Percentiles rank a stretch among this genome's conserved stretches.
phyloP scores from a whole-genome alignment of 106 monocot species.

The Triglochin maritima region DNA sequence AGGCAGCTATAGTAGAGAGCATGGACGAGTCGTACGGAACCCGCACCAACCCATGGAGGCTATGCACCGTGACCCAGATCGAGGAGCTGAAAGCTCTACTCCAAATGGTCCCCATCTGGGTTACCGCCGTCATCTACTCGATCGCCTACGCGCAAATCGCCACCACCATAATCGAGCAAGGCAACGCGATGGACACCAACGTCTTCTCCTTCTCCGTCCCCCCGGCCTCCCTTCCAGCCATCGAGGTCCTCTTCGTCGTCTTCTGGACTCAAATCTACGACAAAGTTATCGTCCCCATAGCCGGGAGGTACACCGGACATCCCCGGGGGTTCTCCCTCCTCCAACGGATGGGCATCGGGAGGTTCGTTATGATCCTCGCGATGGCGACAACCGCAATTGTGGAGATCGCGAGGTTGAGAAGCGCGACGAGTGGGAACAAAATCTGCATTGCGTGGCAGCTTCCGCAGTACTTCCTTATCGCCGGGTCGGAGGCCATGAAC shows the following conservation, averaged over 20 bases:
- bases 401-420: constrained; percentile 45
- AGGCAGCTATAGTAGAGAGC: constrained; percentile 6
- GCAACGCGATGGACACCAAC: constrained; percentile 51
- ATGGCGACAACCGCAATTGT: constrained; percentile 72
- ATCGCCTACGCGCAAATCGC: constrained; percentile 96
- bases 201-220: constrained; percentile 47
- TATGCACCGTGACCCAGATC: constrained; percentile 85
- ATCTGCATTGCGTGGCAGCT: constrained; percentile 74
- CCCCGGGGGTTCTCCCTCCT: constrained; percentile 56
- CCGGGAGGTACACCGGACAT: constrained; percentile 10
- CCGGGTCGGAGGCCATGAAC: constrained; percentile 86
- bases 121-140: constrained; percentile 95
- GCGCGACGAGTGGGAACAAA: constrained; percentile 1
- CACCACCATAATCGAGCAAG: constrained; percentile 88
- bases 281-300: constrained; percentile 37
- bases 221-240: constrained; percentile 76
- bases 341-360: constrained; percentile 80
- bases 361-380: constrained; percentile 39
- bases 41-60: constrained; percentile 44
- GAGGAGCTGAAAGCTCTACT: constrained; percentile 84
- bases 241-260: constrained; percentile 77
- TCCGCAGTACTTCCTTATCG: constrained; percentile 70
- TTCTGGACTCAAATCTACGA: constrained; percentile 56
- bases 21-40: neutral
- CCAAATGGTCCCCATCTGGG: constrained; percentile 80